A percentile compares a stretch with the other conserved stretches of the same genome.
phyloP scores from a whole-genome alignment of 176 grass and related monocot genomes.

The Ensete glaucum region DNA sequence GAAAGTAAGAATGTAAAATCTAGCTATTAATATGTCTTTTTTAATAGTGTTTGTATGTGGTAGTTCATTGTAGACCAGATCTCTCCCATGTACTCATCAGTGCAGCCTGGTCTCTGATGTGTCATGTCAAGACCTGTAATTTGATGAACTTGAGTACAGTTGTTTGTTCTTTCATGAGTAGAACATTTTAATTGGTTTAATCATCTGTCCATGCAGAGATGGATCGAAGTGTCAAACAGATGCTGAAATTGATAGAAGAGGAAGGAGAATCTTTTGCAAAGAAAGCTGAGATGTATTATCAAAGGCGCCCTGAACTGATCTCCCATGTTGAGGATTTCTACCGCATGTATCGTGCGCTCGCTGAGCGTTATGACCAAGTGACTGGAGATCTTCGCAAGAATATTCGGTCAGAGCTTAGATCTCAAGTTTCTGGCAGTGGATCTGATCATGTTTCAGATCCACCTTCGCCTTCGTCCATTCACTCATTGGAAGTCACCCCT shows the following conservation, averaged over 20 bases:
- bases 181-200: not conserved
- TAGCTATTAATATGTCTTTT: not conserved
- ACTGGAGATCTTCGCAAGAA: slow-evolving; percentile 81
- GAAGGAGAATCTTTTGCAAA: slow-evolving; percentile 96
- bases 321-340: slow-evolving; percentile 81
- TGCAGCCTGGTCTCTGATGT: not conserved
- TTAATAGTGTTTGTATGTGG: not conserved
- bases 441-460: slow-evolving; percentile 54
- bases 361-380: slow-evolving; percentile 93
- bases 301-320: slow-evolving; percentile 58
- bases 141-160: not conserved
- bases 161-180: not conserved
- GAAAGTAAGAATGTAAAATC: slow-evolving; percentile 31
- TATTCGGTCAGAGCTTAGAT: slow-evolving; percentile 49
- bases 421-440: slow-evolving; percentile 43
- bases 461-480: not conserved
- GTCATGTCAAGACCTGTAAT: not conserved
- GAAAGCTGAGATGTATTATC: slow-evolving; percentile 90
- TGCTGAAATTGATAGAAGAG: slow-evolving; percentile 90
- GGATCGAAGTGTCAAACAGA: slow-evolving; percentile 91
- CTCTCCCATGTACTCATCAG: not conserved
- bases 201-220: slow-evolving; percentile 40
- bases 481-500: not conserved
- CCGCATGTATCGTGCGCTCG: slow-evolving; percentile 89
- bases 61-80: not conserved